phyloP scores from a whole-genome alignment of 1,284 basidiomycete species.

The Malassezia sp. region DNA sequence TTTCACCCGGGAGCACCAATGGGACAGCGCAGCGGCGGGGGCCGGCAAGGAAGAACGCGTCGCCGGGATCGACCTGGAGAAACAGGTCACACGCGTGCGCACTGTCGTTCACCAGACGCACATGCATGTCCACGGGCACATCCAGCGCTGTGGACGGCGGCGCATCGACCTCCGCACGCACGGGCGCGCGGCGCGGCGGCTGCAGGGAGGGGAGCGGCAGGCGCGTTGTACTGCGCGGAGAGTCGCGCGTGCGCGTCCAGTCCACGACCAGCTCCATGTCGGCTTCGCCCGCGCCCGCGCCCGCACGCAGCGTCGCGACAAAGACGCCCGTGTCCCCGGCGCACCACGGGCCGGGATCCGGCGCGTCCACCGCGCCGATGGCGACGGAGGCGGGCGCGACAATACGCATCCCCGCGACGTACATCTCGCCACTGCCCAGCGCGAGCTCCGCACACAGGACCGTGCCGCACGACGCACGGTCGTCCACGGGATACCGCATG shows the following conservation, averaged over 20 bases:
- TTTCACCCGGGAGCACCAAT: constrained; percentile 9
- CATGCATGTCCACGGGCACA: neutral
- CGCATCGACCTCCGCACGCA: neutral
- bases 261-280: neutral
- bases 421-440: no score
- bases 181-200: neutral
- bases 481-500: neutral
- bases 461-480: neutral
- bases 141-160: neutral
- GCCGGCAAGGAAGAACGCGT: constrained; percentile 2
- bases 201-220: neutral
- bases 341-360: neutral
- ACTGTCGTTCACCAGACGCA: constrained; percentile 1
- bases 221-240: neutral
- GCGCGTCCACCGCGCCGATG: no score
- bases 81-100: neutral
- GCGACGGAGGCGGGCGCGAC: no score
- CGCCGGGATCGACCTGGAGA: neutral
- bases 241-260: neutral
- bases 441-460: no score
- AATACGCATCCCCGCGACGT: no score
- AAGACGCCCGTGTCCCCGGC: neutral
- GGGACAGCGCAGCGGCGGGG: neutral
- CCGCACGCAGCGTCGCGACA: neutral
- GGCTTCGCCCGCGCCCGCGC: neutral